Conservation (phyloP, 305 asterid species). For the Euphrasia arctica region DNA sequence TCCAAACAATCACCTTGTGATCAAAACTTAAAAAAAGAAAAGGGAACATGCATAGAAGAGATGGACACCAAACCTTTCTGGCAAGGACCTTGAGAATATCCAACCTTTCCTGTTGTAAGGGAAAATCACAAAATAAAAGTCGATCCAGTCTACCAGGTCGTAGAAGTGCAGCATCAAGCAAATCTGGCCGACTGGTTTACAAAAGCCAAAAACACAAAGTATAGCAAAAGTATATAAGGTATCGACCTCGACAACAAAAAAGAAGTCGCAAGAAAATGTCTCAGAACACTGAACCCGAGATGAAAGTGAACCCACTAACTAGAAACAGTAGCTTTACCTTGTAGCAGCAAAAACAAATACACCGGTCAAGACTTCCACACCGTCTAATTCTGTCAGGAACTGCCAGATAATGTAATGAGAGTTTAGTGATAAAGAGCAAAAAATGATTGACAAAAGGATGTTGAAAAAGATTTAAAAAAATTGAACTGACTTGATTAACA, state of each 20-base stretch:
- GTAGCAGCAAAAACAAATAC: slow-evolving; percentile 99
- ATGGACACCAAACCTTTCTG: slow-evolving; percentile 51
- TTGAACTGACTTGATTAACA: slow-evolving; percentile 73
- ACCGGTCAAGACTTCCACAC: slow-evolving; percentile 96
- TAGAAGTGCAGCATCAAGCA: slow-evolving; percentile 98
- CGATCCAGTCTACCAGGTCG: slow-evolving; percentile 96
- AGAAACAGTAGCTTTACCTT: slow-evolving; percentile 39
- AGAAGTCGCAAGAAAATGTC: background rate
- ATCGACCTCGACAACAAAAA: background rate
- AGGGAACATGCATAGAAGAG: no score
- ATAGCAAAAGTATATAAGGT: slow-evolving; percentile 12
- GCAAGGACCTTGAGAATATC: slow-evolving; percentile 86
- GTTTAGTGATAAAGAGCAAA: slow-evolving; percentile 20
- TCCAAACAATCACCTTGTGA: background rate
- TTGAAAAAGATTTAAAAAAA: slow-evolving; percentile 14
- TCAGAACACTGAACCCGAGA: background rate
- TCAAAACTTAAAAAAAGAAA: background rate
- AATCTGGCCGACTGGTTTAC: slow-evolving; percentile 78
- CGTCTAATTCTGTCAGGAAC: slow-evolving; percentile 94
- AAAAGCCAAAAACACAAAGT: slow-evolving; percentile 22
- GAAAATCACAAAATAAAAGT: slow-evolving; percentile 94
- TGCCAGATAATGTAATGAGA: slow-evolving; percentile 34
- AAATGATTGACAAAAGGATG: background rate
- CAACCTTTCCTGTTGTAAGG: slow-evolving; percentile 68
- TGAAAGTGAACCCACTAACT: background rate